Evolutionary conservation across 2,329 filamentous ascomycete genomes (phyloP).

Genomic region (Cladophialophora exuberans): DNA sequence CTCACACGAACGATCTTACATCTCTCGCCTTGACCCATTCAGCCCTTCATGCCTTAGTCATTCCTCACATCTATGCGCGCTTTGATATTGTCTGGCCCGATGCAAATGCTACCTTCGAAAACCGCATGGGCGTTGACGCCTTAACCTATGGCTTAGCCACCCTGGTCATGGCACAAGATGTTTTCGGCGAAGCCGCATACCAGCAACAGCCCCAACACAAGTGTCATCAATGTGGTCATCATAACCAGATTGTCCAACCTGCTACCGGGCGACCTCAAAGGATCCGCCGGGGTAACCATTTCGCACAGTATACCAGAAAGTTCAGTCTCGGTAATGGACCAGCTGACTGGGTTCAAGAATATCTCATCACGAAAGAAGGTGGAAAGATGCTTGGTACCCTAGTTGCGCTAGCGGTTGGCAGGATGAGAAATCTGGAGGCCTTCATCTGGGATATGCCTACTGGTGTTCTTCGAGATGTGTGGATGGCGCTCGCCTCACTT

Average conservation of each 20-base stretch:
- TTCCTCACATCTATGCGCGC: slow-evolving; percentile 79
- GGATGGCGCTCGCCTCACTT: slow-evolving; percentile 74
- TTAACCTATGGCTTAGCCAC: slow-evolving; percentile 82
- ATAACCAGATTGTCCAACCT: slow-evolving; percentile 37
- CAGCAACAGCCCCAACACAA: slow-evolving; percentile 36
- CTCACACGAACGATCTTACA: slow-evolving; percentile 79
- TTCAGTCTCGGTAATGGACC: slow-evolving; percentile 86
- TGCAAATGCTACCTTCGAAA: slow-evolving; percentile 64
- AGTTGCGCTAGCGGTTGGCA: slow-evolving; percentile 75
- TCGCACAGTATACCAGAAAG: slow-evolving; percentile 77
- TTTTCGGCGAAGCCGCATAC: slow-evolving; percentile 57
- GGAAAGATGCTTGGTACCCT: slow-evolving; percentile 88
- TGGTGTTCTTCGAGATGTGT: slow-evolving; percentile 78
- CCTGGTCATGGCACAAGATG: slow-evolving; percentile 71
- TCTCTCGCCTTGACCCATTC: slow-evolving; percentile 78
- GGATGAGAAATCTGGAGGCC: slow-evolving; percentile 79
- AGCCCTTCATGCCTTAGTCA: slow-evolving; percentile 72
- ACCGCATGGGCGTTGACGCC: slow-evolving; percentile 75
- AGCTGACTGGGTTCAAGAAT: slow-evolving; percentile 76
- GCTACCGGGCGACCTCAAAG: slow-evolving; percentile 22
- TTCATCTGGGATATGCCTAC: slow-evolving; percentile 92
- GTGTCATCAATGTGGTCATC: slow-evolving; percentile 37
- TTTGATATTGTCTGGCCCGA: slow-evolving; percentile 92
- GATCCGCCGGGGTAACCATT: slow-evolving; percentile 68
- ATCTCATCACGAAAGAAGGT: slow-evolving; percentile 78